Conservation (phyloP, 2,329 filamentous ascomycete species). For the Aspergillus pseudonomiae region DNA sequence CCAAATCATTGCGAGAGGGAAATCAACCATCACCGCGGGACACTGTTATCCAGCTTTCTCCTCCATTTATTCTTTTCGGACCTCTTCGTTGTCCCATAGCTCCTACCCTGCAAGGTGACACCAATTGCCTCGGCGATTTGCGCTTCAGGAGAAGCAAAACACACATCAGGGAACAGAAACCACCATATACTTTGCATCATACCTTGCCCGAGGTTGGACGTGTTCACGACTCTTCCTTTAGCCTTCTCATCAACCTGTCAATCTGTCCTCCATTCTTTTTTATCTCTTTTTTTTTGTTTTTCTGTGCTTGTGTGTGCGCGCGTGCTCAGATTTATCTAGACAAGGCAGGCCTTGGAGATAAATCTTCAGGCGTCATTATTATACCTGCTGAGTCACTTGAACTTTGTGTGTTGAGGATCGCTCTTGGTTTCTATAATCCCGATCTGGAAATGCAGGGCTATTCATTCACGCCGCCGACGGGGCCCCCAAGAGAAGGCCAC, state of each 20-base stretch:
- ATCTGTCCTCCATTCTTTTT: not conserved
- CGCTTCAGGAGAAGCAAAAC: not conserved
- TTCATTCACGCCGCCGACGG: slow-evolving; percentile 69
- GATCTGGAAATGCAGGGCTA: slow-evolving; percentile 66
- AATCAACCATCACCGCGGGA: not conserved
- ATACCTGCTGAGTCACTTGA: not conserved
- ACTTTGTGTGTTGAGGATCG: slow-evolving; percentile 65
- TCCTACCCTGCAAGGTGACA: not conserved
- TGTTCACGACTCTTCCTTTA: not conserved
- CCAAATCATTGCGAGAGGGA: not conserved
- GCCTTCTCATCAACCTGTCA: not conserved
- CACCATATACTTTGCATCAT: not conserved
- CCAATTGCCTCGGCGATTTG: not conserved
- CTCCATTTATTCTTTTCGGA: not conserved
- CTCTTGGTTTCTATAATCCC: slow-evolving; percentile 59
- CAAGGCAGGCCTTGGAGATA: slow-evolving; percentile 27
- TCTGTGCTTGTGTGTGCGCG: not conserved
- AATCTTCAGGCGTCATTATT: slow-evolving; percentile 34
- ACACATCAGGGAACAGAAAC: not conserved
- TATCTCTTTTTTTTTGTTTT: not conserved
- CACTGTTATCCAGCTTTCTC: not conserved
- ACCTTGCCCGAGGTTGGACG: too few species aligned
- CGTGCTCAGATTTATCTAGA: slow-evolving; percentile 7
- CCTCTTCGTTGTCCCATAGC: too few species aligned
- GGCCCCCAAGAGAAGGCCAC: slow-evolving; percentile 72